Evolutionary conservation across 2,329 filamentous ascomycete species (phyloP).

Genomic region (Trichoderma atrobrunneum): DNA sequence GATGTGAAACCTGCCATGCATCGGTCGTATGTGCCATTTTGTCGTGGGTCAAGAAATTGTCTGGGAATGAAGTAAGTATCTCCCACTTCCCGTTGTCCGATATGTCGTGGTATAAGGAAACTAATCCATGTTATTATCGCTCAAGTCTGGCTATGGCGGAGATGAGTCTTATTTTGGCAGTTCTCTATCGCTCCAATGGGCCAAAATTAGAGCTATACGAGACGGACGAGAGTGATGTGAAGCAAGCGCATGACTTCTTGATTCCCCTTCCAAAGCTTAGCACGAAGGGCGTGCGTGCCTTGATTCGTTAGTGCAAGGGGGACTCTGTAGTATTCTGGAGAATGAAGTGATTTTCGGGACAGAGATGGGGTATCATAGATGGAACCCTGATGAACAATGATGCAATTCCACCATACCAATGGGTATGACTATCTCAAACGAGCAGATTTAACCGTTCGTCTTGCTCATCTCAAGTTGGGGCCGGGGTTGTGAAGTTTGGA

Average conservation of each 20-base stretch:
- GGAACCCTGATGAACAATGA: not conserved
- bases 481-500: not conserved
- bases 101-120: not conserved
- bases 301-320: not conserved
- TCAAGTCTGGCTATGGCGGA: not conserved
- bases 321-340: not conserved
- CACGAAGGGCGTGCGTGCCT: not conserved
- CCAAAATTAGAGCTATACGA: not conserved
- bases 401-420: not conserved
- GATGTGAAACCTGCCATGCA: not conserved
- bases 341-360: not conserved
- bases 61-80: not conserved
- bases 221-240: not conserved
- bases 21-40: not conserved
- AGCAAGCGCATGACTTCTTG: not conserved
- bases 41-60: not conserved
- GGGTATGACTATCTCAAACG: not conserved
- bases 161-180: not conserved
- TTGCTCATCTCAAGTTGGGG: not conserved
- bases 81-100: not conserved
- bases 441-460: not conserved
- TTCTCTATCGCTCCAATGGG: not conserved
- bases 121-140: not conserved
- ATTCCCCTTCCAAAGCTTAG: not conserved
- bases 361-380: not conserved